Conservation (phyloP, 306 rosid genomes). For the Quillaja saponaria region DNA sequence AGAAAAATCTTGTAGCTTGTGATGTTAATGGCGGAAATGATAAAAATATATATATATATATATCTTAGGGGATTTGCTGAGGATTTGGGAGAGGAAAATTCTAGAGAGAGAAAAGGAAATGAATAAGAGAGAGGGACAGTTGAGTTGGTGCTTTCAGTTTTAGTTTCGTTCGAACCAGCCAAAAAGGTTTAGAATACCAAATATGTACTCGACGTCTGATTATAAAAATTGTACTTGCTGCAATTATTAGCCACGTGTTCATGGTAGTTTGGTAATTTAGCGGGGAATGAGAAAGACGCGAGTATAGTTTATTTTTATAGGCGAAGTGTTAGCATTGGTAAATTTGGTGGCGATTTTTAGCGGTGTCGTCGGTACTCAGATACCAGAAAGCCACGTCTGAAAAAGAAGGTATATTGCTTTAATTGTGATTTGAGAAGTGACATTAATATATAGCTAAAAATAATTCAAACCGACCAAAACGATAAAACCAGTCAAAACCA, state of each 20-base stretch:
- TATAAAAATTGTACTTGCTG: background rate
- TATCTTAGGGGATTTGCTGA: background rate
- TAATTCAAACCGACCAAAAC: too few species aligned
- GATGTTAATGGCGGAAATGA: too few species aligned
- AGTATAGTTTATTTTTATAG: background rate
- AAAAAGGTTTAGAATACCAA: too few species aligned
- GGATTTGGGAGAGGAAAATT: conserved; percentile 9
- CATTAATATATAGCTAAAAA: too few species aligned
- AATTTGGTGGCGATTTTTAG: background rate
- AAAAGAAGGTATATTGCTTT: too few species aligned
- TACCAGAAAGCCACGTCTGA: background rate
- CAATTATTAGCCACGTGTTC: background rate
- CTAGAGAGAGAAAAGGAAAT: background rate
- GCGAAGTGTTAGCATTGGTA: background rate
- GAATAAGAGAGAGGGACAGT: background rate
- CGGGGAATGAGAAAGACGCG: background rate
- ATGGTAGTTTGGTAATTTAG: background rate
- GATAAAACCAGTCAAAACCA: too few species aligned
- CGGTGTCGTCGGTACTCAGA: background rate
- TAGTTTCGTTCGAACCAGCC: background rate
- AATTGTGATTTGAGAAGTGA: too few species aligned
- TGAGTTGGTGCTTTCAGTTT: background rate
- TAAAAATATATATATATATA: too few species aligned
- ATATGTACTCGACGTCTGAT: conserved; percentile 1
- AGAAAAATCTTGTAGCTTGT: too few species aligned